Conservation (phyloP, 176 grass and related monocot species). For the Ampelocalamus luodianensis region DNA sequence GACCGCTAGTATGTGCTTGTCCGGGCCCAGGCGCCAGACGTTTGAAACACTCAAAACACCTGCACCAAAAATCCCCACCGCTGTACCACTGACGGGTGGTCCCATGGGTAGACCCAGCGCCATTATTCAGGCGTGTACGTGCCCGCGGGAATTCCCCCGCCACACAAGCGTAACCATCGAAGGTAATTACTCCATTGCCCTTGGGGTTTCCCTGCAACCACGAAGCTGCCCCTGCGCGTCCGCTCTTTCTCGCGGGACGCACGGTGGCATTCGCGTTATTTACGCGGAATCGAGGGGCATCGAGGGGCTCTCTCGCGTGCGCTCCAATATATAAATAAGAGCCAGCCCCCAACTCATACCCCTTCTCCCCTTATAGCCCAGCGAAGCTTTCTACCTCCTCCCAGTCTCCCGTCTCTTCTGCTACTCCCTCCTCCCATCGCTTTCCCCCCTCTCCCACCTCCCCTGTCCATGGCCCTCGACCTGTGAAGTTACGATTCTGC, state of each 20-base stretch:
- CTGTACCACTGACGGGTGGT: neutral
- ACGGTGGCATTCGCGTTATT: slow-evolving; percentile 4
- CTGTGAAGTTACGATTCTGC: slow-evolving; percentile 36
- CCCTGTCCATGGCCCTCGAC: neutral
- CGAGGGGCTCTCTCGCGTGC: fast-evolving
- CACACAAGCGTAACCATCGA: neutral
- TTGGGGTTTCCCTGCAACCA: fast-evolving
- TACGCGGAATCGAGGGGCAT: fast-evolving
- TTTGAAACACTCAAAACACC: neutral
- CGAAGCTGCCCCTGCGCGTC: fast-evolving
- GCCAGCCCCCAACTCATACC: neutral
- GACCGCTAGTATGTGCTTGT: no score
- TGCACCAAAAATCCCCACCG: neutral
- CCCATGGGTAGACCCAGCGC: fast-evolving
- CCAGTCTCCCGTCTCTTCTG: neutral
- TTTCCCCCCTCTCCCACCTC: neutral
- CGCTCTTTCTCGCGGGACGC: fast-evolving
- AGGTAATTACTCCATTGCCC: fast-evolving
- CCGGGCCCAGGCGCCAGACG: neutral
- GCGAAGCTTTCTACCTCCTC: neutral
- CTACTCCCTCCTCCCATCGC: neutral
- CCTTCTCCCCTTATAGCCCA: neutral
- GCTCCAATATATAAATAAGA: slow-evolving; percentile 23
- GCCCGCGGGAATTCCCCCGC: neutral
- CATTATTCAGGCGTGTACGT: neutral